Evolutionary conservation across 2,329 filamentous ascomycete species (phyloP).

Genomic region (Aspergillus neotritici): DNA sequence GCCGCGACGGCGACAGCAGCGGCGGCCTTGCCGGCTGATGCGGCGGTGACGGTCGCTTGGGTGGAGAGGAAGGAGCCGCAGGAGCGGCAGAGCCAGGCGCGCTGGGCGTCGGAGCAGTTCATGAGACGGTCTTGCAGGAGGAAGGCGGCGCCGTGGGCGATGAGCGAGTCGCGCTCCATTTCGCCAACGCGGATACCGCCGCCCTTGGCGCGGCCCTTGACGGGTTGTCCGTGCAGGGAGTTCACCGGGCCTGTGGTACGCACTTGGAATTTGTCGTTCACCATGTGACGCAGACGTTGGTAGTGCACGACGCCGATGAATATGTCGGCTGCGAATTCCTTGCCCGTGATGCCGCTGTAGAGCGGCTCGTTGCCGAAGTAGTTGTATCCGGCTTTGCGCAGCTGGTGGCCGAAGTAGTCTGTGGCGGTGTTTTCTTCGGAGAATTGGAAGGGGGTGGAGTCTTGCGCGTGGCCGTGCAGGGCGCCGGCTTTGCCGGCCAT

Average conservation of each 20-base stretch:
- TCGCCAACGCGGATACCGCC: slow-evolving; percentile 98
- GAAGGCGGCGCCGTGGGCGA: slow-evolving; percentile 93
- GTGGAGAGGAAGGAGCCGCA: slow-evolving; percentile 90
- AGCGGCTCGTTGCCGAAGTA: slow-evolving; percentile 98
- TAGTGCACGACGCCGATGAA: slow-evolving; percentile 98
- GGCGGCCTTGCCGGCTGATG: slow-evolving; percentile 23
- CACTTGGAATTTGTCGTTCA: slow-evolving; percentile 99
- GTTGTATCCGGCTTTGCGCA: slow-evolving; percentile 93
- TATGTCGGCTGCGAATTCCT: slow-evolving; percentile 90
- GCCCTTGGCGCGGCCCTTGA: slow-evolving; percentile 93
- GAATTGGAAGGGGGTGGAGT: slow-evolving; percentile 92
- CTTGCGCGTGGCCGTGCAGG: slow-evolving; percentile 90
- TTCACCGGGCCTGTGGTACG: slow-evolving; percentile 92
- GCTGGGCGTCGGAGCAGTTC: slow-evolving; percentile 93
- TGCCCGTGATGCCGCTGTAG: slow-evolving; percentile 94
- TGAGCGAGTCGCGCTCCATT: slow-evolving; percentile 94
- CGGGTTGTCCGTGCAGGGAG: slow-evolving; percentile 84
- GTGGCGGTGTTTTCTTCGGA: slow-evolving; percentile 85
- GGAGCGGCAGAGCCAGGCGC: slow-evolving; percentile 78
- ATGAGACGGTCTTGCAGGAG: slow-evolving; percentile 89
- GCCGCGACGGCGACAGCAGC: slow-evolving; percentile 27
- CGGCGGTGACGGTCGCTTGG: slow-evolving; percentile 48
- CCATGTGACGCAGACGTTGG: slow-evolving; percentile 97
- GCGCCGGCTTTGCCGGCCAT: slow-evolving; percentile 92
- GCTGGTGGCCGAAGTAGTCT: slow-evolving; percentile 93